Evolutionary conservation across 192 early-diverging fungal genomes (phyloP), one percentile per base, ranked within the genome.

Genomic region (Coemansia sp.): DNA sequence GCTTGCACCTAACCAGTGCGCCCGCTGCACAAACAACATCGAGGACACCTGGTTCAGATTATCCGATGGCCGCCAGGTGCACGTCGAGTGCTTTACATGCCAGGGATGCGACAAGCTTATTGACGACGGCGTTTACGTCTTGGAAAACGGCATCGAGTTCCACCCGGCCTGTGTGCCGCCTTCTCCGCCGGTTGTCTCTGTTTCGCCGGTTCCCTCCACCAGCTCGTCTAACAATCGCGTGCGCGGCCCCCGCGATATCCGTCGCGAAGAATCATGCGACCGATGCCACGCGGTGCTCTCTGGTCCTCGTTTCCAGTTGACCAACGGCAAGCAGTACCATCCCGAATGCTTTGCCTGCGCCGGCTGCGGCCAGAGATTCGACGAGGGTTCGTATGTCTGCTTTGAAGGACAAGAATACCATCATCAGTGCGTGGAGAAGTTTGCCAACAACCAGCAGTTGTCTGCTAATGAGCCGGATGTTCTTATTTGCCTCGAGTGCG

Each of bases 371-470:
- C 71, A 78, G 67, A 69, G 74, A 48, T 86, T 86, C 36, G 85
- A 86, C 65, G 85, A 86, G 66, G 85, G 85, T 65, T 83, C 85
- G 6, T 86, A 86, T 20, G 85, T 86, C 52, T 83, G 76, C 64
- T 86, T 80, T 65, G 85, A 83, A 64, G 81, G 81, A 51, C 68
- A 83, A 14, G 85, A 86, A 69, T 86, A 83, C 65, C 85, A 86
- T 64, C 79, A 80, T 62, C 71, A 86, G n/a, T 86, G 85, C 59
- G 83, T 80, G 6, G 75, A 74, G 39, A 66, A 71, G n/a, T 68
- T 58, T 34, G 72, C 71, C 22, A 61, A 38, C 4, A 39, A 22
- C 60, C 20, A 17, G 9, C 38, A n/a, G 2, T 12, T 61, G 52
- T 38, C 41, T 58, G 41, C 64, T 22, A 33, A 36, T 20, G 58